Conservation (phyloP, 352 stramenopile genomes). For the Hyaloperonospora arabidopsidis region DNA sequence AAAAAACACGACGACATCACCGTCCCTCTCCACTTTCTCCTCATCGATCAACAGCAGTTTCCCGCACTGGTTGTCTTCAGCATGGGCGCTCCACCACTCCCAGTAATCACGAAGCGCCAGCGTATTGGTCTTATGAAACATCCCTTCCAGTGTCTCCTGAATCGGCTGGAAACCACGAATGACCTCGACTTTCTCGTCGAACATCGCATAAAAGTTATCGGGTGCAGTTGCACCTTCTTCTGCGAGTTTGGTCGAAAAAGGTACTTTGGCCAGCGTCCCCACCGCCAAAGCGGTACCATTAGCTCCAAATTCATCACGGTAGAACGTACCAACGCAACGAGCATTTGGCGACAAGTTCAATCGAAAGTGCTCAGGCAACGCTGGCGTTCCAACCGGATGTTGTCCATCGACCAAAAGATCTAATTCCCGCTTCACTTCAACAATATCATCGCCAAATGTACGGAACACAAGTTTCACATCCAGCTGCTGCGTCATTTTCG, state of each 20-base stretch:
- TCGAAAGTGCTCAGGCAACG: conserved; percentile 42
- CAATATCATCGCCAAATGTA: conserved; percentile 77
- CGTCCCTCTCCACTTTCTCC: conserved; percentile 1
- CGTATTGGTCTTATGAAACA: conserved; percentile 17
- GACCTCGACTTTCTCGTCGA: conserved; percentile 29
- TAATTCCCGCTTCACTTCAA: conserved; percentile 65
- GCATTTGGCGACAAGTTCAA: conserved; percentile 31
- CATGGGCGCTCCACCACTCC: conserved; percentile 27
- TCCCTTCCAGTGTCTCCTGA: conserved; percentile 27
- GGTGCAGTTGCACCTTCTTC: conserved; percentile 24
- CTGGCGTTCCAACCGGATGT: conserved; percentile 42
- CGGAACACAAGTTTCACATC: conserved; percentile 67
- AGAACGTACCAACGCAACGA: conserved; percentile 52
- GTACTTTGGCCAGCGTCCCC: conserved; percentile 53
- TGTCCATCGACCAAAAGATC: conserved; percentile 53
- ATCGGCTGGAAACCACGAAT: conserved; percentile 54
- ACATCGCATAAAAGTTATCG: conserved; percentile 34
- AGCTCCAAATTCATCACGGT: conserved; percentile 53
- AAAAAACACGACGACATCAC: conserved; percentile 46
- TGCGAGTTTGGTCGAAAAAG: conserved; percentile 36
- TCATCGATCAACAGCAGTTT: conserved; percentile 61
- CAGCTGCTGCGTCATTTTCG: not conserved
- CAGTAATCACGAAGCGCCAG: not conserved
- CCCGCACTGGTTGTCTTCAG: conserved; percentile 64
- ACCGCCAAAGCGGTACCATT: conserved; percentile 53